phyloP scores from a whole-genome alignment of 2,329 filamentous ascomycete species.

The Leptosphaerulina australis region DNA sequence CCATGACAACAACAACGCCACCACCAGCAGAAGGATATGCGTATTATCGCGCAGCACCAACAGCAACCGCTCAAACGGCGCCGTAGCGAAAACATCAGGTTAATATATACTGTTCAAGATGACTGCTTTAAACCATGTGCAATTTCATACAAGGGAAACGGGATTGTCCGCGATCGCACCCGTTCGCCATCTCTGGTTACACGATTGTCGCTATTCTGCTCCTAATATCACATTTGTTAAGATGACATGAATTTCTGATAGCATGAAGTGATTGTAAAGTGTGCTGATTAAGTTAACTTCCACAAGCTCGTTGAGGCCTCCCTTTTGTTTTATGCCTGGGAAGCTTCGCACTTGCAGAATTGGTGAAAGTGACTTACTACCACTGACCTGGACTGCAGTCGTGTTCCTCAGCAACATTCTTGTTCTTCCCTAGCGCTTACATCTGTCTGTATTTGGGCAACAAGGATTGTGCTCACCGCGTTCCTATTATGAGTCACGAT shows the following conservation, averaged over 20 bases:
- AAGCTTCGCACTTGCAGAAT: no score
- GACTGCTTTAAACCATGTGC: neutral
- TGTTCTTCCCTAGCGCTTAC: constrained; percentile 12
- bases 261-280: no score
- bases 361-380: no score
- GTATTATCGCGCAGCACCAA: constrained; percentile 33
- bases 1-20: constrained; percentile 38
- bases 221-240: neutral
- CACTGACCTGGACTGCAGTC: no score
- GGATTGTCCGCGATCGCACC: no score
- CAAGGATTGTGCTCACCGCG: neutral
- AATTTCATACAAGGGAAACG: neutral
- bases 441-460: neutral
- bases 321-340: no score
- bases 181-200: neutral
- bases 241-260: no score
- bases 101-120: neutral
- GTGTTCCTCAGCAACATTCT: no score
- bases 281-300: no score
- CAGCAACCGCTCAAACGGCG: constrained; percentile 34
- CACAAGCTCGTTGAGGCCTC: no score
- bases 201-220: neutral
- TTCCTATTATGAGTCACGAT: constrained; percentile 6
- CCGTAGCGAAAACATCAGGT: neutral
- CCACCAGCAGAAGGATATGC: constrained; percentile 34